phyloP scores from a whole-genome alignment of 225 moss, liverwort and hornwort species.

The Pleurozium schreberi region DNA sequence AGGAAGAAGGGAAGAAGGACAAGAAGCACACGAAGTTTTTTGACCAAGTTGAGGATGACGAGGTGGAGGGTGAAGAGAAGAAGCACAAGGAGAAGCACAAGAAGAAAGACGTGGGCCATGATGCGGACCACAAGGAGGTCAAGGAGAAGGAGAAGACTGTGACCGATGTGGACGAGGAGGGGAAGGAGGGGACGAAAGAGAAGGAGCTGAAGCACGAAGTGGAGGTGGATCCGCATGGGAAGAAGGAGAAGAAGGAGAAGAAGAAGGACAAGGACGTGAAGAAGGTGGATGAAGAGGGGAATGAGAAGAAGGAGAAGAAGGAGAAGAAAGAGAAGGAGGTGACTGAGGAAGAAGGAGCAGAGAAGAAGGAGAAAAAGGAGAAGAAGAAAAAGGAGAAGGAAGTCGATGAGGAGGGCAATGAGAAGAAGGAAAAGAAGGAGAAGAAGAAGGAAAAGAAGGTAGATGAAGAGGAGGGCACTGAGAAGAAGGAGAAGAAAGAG shows the following conservation, averaged over 20 bases:
- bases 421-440: not conserved
- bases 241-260: slow-evolving; percentile 12
- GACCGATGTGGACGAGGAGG: not conserved
- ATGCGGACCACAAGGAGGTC: slow-evolving; percentile 4
- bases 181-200: not conserved
- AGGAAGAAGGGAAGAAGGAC: slow-evolving; percentile 8
- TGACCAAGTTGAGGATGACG: slow-evolving; percentile 4
- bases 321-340: slow-evolving; percentile 8
- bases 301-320: not conserved
- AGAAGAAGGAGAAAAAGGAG: not conserved
- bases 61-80: slow-evolving; percentile 12
- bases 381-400: not conserved
- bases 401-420: not conserved
- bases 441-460: not conserved
- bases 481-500: not conserved
- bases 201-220: slow-evolving; percentile 7
- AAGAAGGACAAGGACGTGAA: slow-evolving; percentile 5
- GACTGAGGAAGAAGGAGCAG: not conserved
- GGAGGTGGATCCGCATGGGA: not conserved
- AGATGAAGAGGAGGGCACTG: not conserved
- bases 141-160: slow-evolving; percentile 14
- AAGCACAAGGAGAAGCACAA: slow-evolving; percentile 30
- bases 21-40: slow-evolving; percentile 17
- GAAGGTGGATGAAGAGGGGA: not conserved
- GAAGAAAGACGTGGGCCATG: not conserved